Base-by-base conservation (phyloP, 1,284 basidiomycete genomes). In the Volvariella volvacea region DNA sequence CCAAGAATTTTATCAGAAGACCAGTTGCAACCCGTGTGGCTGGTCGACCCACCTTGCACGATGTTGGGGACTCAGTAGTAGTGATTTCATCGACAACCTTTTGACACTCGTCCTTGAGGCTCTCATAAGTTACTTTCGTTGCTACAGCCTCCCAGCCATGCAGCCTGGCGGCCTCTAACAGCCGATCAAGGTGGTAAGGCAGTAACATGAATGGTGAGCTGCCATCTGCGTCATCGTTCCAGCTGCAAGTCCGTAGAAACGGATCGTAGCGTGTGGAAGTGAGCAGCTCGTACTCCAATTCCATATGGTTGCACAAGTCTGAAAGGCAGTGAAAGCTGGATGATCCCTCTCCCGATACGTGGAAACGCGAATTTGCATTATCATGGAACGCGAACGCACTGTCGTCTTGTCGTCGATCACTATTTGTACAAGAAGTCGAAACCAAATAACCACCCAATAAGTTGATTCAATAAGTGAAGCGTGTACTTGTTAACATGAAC, bases 141-240 rank as follows among this genome's bases (percentile, higher is more conserved):
- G 61, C 55, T 3, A 66, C 64, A 16, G 62, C 44, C 1, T 54
- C 28, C 82, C 83, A 84, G 6, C 53, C 62, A 55, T 83, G 75
- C n/a, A 53, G 50, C 20, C 58, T 50, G 1, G 74, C 71, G 8
- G 79, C 78, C 14, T 66, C 58, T 10, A 58, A 41, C 0, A 88
- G 68, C 30, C 85, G 75, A 38, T 81, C 73, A 43, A 69, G 56
- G 50, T 88, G 83, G 53, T 73, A 71, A 0, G 57, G 60, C 14
- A 86, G 73, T 0, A 88, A 63, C 19, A 87, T 62, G 51, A 77
- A 84, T 0, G 73, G 66, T 0, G 74, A 79, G 1, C 76, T 73
- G 1, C 65, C 67, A 41, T 75, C 69, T 7, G 64, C 52, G 14
- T 66, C 64, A 16, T 78, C 70, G 52, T 86, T 87, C 82, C 80